These are phyloP conservation scores for Mycena filopes DNA, from an alignment of 768 basidiomycete genomes.

Conservation along the genomic window DNA sequence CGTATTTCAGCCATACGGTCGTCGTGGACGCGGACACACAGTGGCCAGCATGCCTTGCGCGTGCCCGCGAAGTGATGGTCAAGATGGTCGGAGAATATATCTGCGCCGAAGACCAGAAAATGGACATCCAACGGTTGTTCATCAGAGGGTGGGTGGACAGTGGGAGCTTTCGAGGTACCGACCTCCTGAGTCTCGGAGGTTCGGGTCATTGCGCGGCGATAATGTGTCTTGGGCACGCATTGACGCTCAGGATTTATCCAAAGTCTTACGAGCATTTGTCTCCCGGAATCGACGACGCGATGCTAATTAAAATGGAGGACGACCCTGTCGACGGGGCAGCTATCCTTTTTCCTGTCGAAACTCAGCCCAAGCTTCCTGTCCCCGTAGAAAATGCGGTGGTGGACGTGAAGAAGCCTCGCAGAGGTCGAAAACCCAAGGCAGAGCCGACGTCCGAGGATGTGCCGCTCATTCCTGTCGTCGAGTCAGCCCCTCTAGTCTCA, in stretches of 20 bases:
- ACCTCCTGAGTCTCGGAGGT: neutral
- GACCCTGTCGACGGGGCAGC: neutral
- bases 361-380: neutral
- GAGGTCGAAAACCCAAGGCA: slow-evolving; percentile 4
- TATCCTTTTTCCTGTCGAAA: neutral
- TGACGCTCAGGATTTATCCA: slow-evolving; percentile 17
- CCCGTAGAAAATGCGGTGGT: neutral
- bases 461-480: too few species aligned
- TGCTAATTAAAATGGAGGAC: slow-evolving; percentile 9
- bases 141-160: slow-evolving; percentile 28
- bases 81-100: slow-evolving; percentile 16
- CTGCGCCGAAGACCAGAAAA: neutral
- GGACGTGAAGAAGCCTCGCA: neutral
- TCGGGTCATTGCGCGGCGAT: slow-evolving; percentile 19
- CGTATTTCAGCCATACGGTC: slow-evolving; percentile 18
- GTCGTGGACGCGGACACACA: neutral
- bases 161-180: neutral
- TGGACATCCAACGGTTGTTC: slow-evolving; percentile 6
- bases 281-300: neutral
- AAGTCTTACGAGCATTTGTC: neutral
- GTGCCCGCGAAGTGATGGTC: slow-evolving; percentile 17
- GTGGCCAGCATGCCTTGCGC: slow-evolving; percentile 23
- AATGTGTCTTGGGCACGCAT: slow-evolving; percentile 26
- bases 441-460: neutral
- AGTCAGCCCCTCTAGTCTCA: neutral